Evolutionary conservation across 1,139 yeast species (phyloP).

Genomic region (Taphrina wiesneri): DNA sequence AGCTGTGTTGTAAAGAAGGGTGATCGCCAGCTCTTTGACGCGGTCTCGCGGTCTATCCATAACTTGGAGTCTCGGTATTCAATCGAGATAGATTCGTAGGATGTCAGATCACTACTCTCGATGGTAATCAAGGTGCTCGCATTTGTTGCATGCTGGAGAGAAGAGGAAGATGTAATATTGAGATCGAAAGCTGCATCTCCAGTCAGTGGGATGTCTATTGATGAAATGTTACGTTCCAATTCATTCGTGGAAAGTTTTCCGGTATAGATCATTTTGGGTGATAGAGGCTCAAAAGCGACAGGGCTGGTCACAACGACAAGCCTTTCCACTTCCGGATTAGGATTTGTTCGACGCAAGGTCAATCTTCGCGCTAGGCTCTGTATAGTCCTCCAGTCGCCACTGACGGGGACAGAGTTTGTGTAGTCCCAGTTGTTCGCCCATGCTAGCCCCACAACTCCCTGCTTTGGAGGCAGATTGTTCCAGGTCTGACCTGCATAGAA

Average conservation of each 20-base stretch:
- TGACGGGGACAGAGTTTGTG: constrained; percentile 29
- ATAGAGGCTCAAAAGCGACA: constrained; percentile 1
- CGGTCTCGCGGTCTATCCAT: constrained; percentile 27
- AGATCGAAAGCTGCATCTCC: constrained; percentile 28
- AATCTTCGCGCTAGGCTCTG: constrained; percentile 26
- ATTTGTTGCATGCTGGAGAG: neutral
- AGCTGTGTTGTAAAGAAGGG: constrained; percentile 17
- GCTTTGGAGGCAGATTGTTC: constrained; percentile 27
- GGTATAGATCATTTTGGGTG: neutral
- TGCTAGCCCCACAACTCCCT: constrained; percentile 28
- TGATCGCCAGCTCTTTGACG: constrained; percentile 19
- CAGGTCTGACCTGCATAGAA: constrained; percentile 33
- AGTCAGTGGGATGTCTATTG: neutral
- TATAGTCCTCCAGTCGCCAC: constrained; percentile 21
- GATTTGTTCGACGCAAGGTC: constrained; percentile 14
- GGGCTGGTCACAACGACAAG: constrained; percentile 15
- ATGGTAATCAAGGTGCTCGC: constrained; percentile 9
- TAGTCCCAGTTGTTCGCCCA: constrained; percentile 36
- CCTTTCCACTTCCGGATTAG: constrained; percentile 10
- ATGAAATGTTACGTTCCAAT: neutral
- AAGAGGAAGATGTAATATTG: neutral
- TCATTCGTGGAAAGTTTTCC: neutral
- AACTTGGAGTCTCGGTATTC: constrained; percentile 15
- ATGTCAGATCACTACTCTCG: neutral
- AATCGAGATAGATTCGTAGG: constrained; percentile 12